Conservation (phyloP, 1,284 basidiomycete genomes). For the Marasmius fiardii region DNA sequence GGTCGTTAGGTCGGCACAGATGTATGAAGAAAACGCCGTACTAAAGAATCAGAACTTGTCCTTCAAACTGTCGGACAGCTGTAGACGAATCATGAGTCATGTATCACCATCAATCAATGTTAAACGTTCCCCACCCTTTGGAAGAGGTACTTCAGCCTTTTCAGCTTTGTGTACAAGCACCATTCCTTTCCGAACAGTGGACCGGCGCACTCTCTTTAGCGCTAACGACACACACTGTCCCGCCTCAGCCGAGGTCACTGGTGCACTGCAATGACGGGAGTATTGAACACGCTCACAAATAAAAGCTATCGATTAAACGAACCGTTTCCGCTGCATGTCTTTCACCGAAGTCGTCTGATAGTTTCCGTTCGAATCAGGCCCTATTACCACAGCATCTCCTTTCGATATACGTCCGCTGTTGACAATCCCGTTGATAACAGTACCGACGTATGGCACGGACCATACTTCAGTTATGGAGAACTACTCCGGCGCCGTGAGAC, state of each 20-base stretch:
- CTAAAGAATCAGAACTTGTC: constrained; percentile 83
- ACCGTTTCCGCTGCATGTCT: constrained; percentile 94
- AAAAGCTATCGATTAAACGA: not conserved
- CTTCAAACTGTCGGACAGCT: constrained; percentile 81
- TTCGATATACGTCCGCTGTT: constrained; percentile 75
- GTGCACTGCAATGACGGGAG: constrained; percentile 47
- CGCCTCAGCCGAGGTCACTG: constrained; percentile 84
- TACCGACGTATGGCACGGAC: constrained; percentile 93
- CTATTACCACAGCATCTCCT: constrained; percentile 83
- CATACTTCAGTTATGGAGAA: constrained; percentile 84
- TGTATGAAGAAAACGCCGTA: constrained; percentile 31
- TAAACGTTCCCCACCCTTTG: constrained; percentile 49
- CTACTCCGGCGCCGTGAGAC: constrained; percentile 30
- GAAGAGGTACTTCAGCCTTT: constrained; percentile 38
- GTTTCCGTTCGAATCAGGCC: constrained; percentile 92
- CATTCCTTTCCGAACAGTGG: constrained; percentile 92
- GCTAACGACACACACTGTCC: constrained; percentile 95
- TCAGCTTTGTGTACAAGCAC: constrained; percentile 84
- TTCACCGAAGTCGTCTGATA: constrained; percentile 83
- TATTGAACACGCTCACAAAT: not conserved
- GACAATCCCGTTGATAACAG: constrained; percentile 91
- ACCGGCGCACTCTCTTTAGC: constrained; percentile 83
- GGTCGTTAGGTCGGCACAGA: constrained; percentile 22
- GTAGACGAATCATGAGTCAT: constrained; percentile 8
- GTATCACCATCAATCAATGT: not conserved